Evolutionary conservation across 306 rosid genomes (phyloP), one percentile per base, ranked within the genome.

Genomic region (Vicia sativa): DNA sequence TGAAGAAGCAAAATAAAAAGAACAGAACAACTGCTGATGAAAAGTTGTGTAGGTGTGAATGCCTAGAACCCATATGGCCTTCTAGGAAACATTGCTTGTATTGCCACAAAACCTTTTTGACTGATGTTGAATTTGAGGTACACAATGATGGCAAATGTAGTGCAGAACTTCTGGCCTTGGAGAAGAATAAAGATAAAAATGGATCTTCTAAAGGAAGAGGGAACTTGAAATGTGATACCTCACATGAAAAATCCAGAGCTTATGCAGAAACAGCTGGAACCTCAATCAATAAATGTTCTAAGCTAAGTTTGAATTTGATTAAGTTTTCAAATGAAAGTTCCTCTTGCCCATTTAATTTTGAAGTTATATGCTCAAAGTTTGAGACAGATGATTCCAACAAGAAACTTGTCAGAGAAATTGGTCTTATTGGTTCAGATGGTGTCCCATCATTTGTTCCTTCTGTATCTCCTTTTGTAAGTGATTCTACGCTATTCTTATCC

Each of bases 11-110:
- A 43, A 84, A 69, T 52, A 84, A 80, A 67, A 79, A 53, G 81
- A 54, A 84, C 29, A 82, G 83, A 39, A 16, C 79, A 70, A 50
- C 77, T 62, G 70, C 79, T 79, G 92, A 82, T 70, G 91, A 87
- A 25, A 88, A 85, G 70, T 71, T 89, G 87, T 82, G 65, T 75
- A 87, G 97, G 73, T 95, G 99, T 37, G 87, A 81, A 74, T 95
- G 99, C 83, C 82, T 95, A 66, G 97, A 95, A 77, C 89, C 87
- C 70, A 65, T 88, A 59, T 95, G 89, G 92, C 86, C 95, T 62
- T 77, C 80, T 75, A 85, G 97, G 78, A 74, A 71, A 38, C 99
- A 90, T 77, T 95, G 99, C 82, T 75, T 81, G 66, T 88, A 78
- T 79, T 95, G 99, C 76, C 99, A 95, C 83, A 85, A 63, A 81